Base-by-base conservation (phyloP, 495 filamentous ascomycete genomes). In the Aspergillus steynii region DNA sequence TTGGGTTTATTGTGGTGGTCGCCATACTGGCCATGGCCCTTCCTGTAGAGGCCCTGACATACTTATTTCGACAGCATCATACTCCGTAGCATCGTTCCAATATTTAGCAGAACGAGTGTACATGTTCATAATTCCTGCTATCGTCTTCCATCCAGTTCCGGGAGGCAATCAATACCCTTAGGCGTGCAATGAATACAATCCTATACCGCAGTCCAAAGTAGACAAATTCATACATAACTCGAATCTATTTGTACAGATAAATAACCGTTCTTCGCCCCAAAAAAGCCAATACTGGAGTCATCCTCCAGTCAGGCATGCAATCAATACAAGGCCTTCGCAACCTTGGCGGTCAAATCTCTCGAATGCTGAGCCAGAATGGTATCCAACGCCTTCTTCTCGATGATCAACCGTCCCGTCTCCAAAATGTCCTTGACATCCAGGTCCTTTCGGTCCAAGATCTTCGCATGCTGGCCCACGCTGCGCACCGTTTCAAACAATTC, bases 391-490 rank as follows among this genome's bases (percentile, higher is more conserved):
- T 75, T 74, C 76, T 87, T 87, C 83, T 99, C 95, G 66, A 99
- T 88, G 55, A 97, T 86, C 65, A 97, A 77, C 60, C 91, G 83
- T 48, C 89, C 90, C 47, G 89, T 85, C 79, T 95, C 90, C 69
- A 99, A 70, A 60, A 97, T 74, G 75, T 96, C 89, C 82, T 97
- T 97, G 47, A 97, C 92, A 82, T 97, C 94, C 47, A 97, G 89
- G 64, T 97, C 90, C 14, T 73, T 74, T 59, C 85, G 77, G 63
- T 83, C 80, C 72, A 90, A 68, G n/a, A 87, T 86, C 59, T 84
- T 83, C 10, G 88, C 92, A 62, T 88, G 82, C 62, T 83, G 77
- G n/a, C 82, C 80, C 53, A 87, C 78, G 34, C 83, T 78, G 32
- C 80, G 79, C 66, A 95, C 71, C 51, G 70, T 68, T 5, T 65